Evolutionary conservation across 306 rosid species (phyloP).

Genomic region (Neltuma alba): DNA sequence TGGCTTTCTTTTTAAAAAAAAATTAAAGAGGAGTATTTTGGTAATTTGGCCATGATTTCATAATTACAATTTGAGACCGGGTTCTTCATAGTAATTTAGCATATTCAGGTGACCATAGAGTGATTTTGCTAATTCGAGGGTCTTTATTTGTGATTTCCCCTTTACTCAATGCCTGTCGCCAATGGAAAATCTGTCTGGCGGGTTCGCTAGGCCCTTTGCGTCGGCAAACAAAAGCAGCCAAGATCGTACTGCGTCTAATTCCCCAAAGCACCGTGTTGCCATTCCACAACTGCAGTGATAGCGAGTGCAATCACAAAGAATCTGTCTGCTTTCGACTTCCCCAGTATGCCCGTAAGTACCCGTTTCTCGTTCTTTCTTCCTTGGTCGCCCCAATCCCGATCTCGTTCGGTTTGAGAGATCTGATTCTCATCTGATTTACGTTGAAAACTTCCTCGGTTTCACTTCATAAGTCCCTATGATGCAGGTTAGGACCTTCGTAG

Average conservation of each 20-base stretch:
- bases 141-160: too few relatives aligned
- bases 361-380: conserved; percentile 13
- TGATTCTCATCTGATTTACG: background rate
- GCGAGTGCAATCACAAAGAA: background rate
- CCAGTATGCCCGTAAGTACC: conserved; percentile 43
- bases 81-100: too few relatives aligned
- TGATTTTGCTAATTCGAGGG: too few relatives aligned
- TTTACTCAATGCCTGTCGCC: background rate
- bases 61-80: too few relatives aligned
- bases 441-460: background rate
- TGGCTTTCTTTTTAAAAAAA: too few relatives aligned
- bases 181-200: background rate
- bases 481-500: conserved; percentile 51
- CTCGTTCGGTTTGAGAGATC: conserved; percentile 6
- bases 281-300: background rate
- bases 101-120: too few relatives aligned
- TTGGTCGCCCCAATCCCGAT: conserved; percentile 9
- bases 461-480: conserved; percentile 26
- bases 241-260: background rate
- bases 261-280: conserved; percentile 1
- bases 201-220: background rate
- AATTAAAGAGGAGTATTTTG: too few relatives aligned
- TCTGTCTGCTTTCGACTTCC: background rate
- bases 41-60: too few relatives aligned
- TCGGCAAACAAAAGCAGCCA: background rate